Evolutionary conservation across 176 grass and related monocot genomes (phyloP).

Genomic region (maize (Zea mays)): DNA sequence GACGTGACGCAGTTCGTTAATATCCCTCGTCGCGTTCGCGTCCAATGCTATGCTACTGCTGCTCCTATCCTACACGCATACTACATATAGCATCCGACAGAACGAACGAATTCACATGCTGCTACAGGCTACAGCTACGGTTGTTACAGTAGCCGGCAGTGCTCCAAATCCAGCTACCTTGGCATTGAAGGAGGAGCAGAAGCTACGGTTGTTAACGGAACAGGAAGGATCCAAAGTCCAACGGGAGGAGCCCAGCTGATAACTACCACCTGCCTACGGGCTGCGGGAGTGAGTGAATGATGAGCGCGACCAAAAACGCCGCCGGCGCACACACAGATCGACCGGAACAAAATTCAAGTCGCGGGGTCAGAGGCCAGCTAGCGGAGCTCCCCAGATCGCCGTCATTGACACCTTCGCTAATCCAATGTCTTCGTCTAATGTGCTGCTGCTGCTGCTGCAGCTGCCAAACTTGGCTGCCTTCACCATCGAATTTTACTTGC

Average conservation of each 20-base stretch:
- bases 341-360: conserved; percentile 30
- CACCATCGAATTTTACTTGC: background rate
- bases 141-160: too few relatives aligned
- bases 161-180: too few relatives aligned
- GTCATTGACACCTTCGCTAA: conserved; percentile 16
- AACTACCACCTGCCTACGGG: background rate
- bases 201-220: background rate
- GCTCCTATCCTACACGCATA: too few relatives aligned
- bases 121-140: background rate
- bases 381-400: conserved; percentile 29
- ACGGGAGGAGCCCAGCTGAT: background rate
- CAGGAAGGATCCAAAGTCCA: background rate
- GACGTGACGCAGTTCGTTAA: too few relatives aligned
- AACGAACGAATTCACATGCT: background rate
- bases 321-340: background rate
- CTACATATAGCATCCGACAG: too few relatives aligned
- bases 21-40: too few relatives aligned
- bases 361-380: conserved; percentile 27
- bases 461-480: background rate
- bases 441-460: background rate
- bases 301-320: background rate
- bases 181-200: background rate
- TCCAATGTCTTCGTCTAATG: background rate
- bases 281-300: background rate
- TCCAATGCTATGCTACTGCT: too few relatives aligned